phyloP scores from a whole-genome alignment of 2,329 filamentous ascomycete genomes.

The Amphichorda felina region DNA sequence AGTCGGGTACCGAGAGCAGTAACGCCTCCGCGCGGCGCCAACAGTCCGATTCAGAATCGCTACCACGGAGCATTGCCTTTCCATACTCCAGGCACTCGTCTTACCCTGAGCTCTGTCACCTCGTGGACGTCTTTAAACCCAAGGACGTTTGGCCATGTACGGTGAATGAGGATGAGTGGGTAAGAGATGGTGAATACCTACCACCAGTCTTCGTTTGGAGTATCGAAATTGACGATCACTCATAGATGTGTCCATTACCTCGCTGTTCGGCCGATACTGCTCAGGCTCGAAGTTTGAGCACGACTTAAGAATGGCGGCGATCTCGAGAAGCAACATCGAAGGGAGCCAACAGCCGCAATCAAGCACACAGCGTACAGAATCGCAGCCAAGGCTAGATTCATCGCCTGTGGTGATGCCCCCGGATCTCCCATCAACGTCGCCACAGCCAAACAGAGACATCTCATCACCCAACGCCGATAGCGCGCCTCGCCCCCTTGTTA shows the following conservation, averaged over 20 bases:
- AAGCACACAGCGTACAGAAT: conserved; percentile 4
- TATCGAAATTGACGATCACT: neutral
- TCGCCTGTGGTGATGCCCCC: neutral
- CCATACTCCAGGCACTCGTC: conserved; percentile 88
- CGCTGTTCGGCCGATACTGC: conserved; percentile 62
- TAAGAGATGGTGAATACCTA: conserved; percentile 26
- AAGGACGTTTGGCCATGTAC: conserved; percentile 78
- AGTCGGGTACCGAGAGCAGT: neutral
- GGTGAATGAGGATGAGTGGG: conserved; percentile 52
- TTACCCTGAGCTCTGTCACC: conserved; percentile 62
- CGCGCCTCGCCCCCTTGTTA: neutral
- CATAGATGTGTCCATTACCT: conserved; percentile 46
- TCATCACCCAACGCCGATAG: no score
- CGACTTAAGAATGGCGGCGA: conserved; percentile 44
- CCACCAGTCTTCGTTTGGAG: neutral
- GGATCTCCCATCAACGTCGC: neutral
- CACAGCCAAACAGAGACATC: no score
- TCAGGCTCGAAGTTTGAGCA: conserved; percentile 48
- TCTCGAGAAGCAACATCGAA: conserved; percentile 1
- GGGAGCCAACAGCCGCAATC: neutral
- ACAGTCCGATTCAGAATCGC: conserved; percentile 1
- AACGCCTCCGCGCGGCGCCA: neutral
- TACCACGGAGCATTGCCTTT: conserved; percentile 44
- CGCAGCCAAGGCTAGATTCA: neutral
- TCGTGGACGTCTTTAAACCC: conserved; percentile 58